Conservation (phyloP, 1,284 basidiomycete genomes). For the Bondarzewia mesenterica region DNA sequence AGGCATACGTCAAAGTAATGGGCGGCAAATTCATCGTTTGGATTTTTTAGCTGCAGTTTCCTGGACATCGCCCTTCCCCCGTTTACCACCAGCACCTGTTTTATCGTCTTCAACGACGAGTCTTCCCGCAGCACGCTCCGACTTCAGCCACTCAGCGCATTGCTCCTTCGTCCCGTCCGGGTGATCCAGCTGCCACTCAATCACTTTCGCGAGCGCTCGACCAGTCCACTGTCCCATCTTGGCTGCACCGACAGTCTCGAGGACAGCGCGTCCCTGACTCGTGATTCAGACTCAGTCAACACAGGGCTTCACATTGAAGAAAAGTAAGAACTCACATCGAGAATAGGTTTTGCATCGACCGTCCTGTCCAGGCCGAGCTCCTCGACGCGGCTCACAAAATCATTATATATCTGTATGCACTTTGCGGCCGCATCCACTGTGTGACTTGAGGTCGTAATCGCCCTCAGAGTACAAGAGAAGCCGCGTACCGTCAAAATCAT, state of each 20-base stretch:
- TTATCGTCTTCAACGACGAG: constrained; percentile 24
- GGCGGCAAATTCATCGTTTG: constrained; percentile 9
- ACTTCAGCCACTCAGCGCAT: constrained; percentile 62
- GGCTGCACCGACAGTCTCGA: constrained; percentile 41
- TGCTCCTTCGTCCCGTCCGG: constrained; percentile 58
- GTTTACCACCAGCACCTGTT: constrained; percentile 17
- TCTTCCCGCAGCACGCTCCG: constrained; percentile 39
- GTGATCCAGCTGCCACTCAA: constrained; percentile 80
- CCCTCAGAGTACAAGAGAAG: constrained; percentile 6
- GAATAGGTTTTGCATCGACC: constrained; percentile 63
- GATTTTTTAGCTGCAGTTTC: constrained; percentile 10
- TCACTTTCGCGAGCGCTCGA: constrained; percentile 51
- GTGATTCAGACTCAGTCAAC: too few species aligned
- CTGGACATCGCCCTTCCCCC: constrained; percentile 11
- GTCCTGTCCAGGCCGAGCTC: constrained; percentile 52
- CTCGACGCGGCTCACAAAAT: constrained; percentile 51
- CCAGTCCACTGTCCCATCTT: constrained; percentile 67
- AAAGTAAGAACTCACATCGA: constrained; percentile 53
- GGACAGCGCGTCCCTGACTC: constrained; percentile 64
- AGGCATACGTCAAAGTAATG: too few species aligned
- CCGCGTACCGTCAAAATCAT: constrained; percentile 41
- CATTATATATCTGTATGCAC: constrained; percentile 57
- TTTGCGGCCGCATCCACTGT: constrained; percentile 35
- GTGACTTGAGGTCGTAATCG: constrained; percentile 2
- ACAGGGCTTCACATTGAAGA: neutral